Percentiles rank a stretch among this genome's conserved stretches.
phyloP scores from a whole-genome alignment of 2,329 filamentous ascomycete species.

The Aspergillus udagawae region DNA sequence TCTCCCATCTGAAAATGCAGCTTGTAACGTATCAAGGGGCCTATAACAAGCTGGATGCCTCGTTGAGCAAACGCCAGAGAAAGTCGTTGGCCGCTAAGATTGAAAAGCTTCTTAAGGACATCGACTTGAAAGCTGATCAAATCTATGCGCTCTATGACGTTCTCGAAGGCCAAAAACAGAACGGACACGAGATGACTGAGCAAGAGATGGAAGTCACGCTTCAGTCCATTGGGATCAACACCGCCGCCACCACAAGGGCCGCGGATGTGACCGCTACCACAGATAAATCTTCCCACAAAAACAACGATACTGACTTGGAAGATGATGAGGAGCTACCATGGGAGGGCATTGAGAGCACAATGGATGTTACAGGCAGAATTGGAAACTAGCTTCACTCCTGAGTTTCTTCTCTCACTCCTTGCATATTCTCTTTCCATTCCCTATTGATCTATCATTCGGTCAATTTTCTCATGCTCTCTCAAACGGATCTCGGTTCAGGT shows the following conservation, averaged over 20 bases:
- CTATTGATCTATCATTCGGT: neutral
- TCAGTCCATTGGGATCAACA: constrained; percentile 39
- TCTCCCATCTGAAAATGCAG: constrained; percentile 68
- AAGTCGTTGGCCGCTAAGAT: constrained; percentile 60
- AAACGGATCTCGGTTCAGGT: constrained; percentile 4
- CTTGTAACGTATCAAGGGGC: constrained; percentile 58
- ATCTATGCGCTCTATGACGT: constrained; percentile 83
- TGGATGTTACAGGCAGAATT: constrained; percentile 32
- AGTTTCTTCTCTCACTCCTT: neutral
- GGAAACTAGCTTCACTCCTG: constrained; percentile 8
- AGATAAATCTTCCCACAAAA: constrained; percentile 23
- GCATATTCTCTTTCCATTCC: neutral
- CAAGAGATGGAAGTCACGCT: constrained; percentile 64
- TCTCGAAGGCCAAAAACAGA: constrained; percentile 70
- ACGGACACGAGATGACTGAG: constrained; percentile 59
- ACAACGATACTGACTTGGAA: constrained; percentile 19
- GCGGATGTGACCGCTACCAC: constrained; percentile 27
- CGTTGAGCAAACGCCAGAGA: constrained; percentile 62
- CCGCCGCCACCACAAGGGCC: constrained; percentile 6
- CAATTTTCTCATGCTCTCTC: neutral
- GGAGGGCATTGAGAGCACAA: constrained; percentile 43
- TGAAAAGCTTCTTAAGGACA: constrained; percentile 56
- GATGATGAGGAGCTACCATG: constrained; percentile 40
- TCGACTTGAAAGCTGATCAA: constrained; percentile 72
- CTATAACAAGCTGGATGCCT: constrained; percentile 65